phyloP scores from a whole-genome alignment of 768 basidiomycete genomes.

The Lentinula guzmanii region DNA sequence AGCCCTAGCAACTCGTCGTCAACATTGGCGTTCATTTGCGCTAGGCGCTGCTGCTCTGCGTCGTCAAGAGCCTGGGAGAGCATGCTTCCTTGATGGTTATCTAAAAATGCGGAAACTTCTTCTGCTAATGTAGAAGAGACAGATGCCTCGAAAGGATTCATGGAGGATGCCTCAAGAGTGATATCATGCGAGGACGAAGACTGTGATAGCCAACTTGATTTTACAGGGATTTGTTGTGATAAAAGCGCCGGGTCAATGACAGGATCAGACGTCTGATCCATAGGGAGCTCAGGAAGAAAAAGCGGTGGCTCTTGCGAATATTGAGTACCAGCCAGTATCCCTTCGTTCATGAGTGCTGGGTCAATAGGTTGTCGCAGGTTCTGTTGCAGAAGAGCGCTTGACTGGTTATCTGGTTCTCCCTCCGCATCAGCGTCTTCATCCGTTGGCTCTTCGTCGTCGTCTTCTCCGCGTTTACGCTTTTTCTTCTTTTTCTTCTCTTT shows the following conservation, averaged over 20 bases:
- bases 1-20: conserved; percentile 66
- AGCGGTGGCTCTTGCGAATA: conserved; percentile 30
- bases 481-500: conserved; percentile 20
- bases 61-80: conserved; percentile 60
- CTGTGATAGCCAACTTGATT: no score
- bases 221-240: conserved; percentile 7
- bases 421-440: conserved; percentile 24
- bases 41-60: conserved; percentile 56
- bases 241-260: conserved; percentile 58
- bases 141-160: conserved; percentile 43
- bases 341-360: conserved; percentile 53
- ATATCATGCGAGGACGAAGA: conserved; percentile 4
- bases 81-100: conserved; percentile 53
- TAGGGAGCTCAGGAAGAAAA: conserved; percentile 38
- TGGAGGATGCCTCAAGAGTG: conserved; percentile 9
- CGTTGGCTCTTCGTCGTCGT: conserved; percentile 24
- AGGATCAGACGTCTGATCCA: conserved; percentile 28
- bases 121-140: conserved; percentile 58
- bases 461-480: conserved; percentile 21
- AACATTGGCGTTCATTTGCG: conserved; percentile 31
- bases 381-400: conserved; percentile 21
- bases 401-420: conserved; percentile 27
- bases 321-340: conserved; percentile 58
- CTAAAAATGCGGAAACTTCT: conserved; percentile 65
- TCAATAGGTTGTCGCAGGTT: conserved; percentile 36